Percentiles rank a stretch among this genome's conserved stretches.
Evolutionary conservation across 768 basidiomycete genomes (phyloP).

Genomic region (Roridomyces roridus): DNA sequence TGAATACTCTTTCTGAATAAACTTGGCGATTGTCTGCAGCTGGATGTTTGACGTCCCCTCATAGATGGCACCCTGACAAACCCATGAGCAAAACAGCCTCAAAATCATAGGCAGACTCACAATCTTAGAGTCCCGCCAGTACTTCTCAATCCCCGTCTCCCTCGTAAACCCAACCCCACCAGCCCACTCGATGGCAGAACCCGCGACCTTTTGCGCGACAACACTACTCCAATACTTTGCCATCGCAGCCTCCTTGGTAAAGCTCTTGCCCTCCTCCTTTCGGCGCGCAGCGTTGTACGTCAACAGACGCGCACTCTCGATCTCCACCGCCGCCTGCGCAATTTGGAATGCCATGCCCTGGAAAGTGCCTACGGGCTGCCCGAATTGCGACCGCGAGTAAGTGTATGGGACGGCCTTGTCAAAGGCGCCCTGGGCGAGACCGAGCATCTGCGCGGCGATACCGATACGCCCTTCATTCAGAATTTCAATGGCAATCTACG

Average conservation of each 20-base stretch:
- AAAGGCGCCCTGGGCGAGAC: conserved; percentile 96
- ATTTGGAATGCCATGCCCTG: conserved; percentile 97
- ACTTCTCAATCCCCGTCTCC: conserved; percentile 96
- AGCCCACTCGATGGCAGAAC: conserved; percentile 94
- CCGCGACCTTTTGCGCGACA: conserved; percentile 87
- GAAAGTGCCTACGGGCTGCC: conserved; percentile 91
- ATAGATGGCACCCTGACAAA: conserved; percentile 80
- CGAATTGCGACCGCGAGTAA: conserved; percentile 93
- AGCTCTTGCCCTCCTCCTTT: conserved; percentile 87
- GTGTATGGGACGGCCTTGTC: conserved; percentile 96
- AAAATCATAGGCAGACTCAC: conserved; percentile 49
- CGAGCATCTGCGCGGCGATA: conserved; percentile 98
- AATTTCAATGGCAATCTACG: conserved; percentile 93
- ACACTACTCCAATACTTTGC: conserved; percentile 93
- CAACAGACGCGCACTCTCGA: conserved; percentile 87
- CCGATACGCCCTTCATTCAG: conserved; percentile 97
- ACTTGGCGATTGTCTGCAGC: conserved; percentile 93
- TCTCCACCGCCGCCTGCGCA: conserved; percentile 86
- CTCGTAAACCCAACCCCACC: conserved; percentile 93
- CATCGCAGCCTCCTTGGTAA: conserved; percentile 97
- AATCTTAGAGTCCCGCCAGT: conserved; percentile 96
- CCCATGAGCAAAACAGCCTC: conserved; percentile 1
- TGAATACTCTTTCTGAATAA: conserved; percentile 86
- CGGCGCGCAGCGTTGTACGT: conserved; percentile 97
- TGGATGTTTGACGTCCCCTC: conserved; percentile 99